Conservation (phyloP, 768 basidiomycete species). For the Pleurotus djamor region DNA sequence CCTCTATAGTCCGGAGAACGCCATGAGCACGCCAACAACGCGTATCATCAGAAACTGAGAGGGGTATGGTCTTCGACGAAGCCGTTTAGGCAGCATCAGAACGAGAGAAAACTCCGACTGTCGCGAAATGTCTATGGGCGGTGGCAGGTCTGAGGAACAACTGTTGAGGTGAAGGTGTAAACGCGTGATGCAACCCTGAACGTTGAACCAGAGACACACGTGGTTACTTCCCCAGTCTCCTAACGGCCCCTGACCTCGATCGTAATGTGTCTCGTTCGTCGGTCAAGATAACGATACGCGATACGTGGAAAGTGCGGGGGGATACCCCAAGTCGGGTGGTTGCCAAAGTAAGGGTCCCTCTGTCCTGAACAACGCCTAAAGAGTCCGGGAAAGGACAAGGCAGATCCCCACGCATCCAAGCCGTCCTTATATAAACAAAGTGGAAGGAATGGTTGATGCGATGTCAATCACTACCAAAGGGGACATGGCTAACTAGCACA, state of each 20-base stretch:
- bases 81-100: neutral
- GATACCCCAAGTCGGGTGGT: neutral
- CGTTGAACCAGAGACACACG: neutral
- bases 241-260: neutral
- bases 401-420: neutral
- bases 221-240: neutral
- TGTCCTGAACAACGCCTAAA: neutral
- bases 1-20: conserved; percentile 5
- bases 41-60: neutral
- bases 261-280: neutral
- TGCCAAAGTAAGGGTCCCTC: neutral
- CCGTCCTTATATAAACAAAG: neutral
- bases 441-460: neutral
- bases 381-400: neutral
- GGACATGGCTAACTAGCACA: neutral
- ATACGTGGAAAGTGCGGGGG: neutral
- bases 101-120: neutral
- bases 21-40: neutral
- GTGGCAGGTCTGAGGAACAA: neutral
- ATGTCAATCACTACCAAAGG: neutral
- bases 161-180: neutral
- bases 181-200: neutral
- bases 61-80: no score
- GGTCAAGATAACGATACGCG: conserved; percentile 3
- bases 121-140: neutral